Evolutionary conservation across 2,329 filamentous ascomycete genomes (phyloP).

Genomic region (Saccharata proteae): DNA sequence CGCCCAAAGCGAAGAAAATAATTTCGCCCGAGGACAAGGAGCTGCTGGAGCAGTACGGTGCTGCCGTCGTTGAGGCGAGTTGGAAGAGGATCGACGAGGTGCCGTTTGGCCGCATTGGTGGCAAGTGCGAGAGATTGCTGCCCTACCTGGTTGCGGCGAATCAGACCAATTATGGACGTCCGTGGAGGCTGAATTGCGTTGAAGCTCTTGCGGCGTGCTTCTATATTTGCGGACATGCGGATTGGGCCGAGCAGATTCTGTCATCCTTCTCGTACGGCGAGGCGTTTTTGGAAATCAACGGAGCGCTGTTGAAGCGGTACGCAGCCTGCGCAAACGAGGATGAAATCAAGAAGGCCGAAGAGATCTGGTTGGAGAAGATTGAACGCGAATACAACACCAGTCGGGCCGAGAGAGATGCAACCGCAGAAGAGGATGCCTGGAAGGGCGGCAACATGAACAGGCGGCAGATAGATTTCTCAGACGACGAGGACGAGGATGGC

Average conservation of each 20-base stretch:
- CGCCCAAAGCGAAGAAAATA: slow-evolving; percentile 80
- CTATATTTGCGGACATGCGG: slow-evolving; percentile 77
- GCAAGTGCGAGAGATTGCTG: slow-evolving; percentile 79
- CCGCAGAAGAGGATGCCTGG: slow-evolving; percentile 62
- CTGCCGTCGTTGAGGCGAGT: slow-evolving; percentile 91
- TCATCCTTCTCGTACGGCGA: slow-evolving; percentile 78
- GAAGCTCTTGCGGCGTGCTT: slow-evolving; percentile 90
- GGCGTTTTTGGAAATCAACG: slow-evolving; percentile 85
- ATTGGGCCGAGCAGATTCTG: slow-evolving; percentile 81
- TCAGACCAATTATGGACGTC: slow-evolving; percentile 91
- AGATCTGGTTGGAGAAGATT: slow-evolving; percentile 77
- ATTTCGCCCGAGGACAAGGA: slow-evolving; percentile 73
- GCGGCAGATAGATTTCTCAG: slow-evolving; percentile 30
- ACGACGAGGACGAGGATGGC: slow-evolving; percentile 39
- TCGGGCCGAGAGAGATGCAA: slow-evolving; percentile 50
- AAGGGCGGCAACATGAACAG: slow-evolving; percentile 81
- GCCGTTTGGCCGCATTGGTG: slow-evolving; percentile 81
- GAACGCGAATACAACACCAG: slow-evolving; percentile 82
- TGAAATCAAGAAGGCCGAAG: slow-evolving; percentile 71
- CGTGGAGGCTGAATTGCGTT: slow-evolving; percentile 89
- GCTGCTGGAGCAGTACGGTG: slow-evolving; percentile 76
- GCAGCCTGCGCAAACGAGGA: slow-evolving; percentile 72
- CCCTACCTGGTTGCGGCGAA: slow-evolving; percentile 96
- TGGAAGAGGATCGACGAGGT: slow-evolving; percentile 91
- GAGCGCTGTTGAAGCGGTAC: slow-evolving; percentile 68